phyloP scores from a whole-genome alignment of 1,284 basidiomycete species.

The Thecaphora frezii region DNA sequence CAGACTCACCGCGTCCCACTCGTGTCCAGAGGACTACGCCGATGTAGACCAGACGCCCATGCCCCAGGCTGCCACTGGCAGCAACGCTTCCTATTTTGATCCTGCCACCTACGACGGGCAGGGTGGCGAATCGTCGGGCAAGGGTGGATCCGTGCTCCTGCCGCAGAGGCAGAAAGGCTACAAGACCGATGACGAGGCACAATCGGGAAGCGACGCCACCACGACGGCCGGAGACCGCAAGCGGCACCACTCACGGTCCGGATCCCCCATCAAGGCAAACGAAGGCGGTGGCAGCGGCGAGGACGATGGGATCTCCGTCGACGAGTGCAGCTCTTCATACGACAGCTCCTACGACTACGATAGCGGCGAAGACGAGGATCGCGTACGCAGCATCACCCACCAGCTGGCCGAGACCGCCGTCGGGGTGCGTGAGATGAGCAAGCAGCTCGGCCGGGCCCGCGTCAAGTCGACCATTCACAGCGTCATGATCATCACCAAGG shows the following conservation, averaged over 20 bases:
- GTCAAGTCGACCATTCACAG: constrained; percentile 89
- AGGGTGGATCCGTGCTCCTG: neutral
- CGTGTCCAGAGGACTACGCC: neutral
- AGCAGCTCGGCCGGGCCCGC: constrained; percentile 90
- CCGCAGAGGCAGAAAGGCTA: neutral
- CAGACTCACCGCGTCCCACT: neutral
- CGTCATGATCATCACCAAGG: constrained; percentile 95
- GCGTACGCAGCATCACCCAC: constrained; percentile 72
- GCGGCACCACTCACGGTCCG: no score
- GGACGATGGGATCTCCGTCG: constrained; percentile 15
- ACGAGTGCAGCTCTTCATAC: constrained; percentile 19
- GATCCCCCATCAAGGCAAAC: constrained; percentile 5
- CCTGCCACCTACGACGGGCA: neutral
- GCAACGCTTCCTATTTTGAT: neutral
- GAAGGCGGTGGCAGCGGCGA: constrained; percentile 13
- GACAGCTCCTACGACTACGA: constrained; percentile 29
- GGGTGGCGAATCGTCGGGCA: neutral
- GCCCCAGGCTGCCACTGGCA: neutral
- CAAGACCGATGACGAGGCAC: constrained; percentile 5
- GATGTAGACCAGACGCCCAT: neutral
- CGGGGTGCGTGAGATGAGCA: constrained; percentile 96
- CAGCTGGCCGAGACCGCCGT: constrained; percentile 96
- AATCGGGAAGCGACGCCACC: constrained; percentile 12
- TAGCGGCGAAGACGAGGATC: constrained; percentile 64
- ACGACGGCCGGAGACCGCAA: constrained; percentile 2